A percentile compares a stretch with the other conserved stretches of the same genome.
Evolutionary conservation across 208 protist species (phyloP).

Genomic region (Novymonas esmeraldas): DNA sequence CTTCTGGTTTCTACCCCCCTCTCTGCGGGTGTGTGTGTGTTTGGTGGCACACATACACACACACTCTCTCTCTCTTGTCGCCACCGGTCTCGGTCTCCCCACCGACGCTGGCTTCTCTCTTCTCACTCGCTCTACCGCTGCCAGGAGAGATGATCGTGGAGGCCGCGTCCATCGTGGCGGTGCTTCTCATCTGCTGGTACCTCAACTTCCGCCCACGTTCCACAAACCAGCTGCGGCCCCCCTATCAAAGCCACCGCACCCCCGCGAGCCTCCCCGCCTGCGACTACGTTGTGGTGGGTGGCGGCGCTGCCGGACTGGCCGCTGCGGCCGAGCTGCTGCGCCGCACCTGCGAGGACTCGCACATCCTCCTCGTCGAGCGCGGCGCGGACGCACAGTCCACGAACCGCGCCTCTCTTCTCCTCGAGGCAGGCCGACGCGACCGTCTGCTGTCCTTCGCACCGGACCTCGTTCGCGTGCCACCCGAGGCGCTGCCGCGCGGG

Average conservation of each 20-base stretch:
- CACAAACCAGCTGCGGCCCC: conserved; percentile 31
- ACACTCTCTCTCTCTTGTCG: too few relatives aligned
- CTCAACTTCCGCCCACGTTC: conserved; percentile 38
- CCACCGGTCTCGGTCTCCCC: too few relatives aligned
- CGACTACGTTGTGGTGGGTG: conserved; percentile 86
- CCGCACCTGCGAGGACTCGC: neutral
- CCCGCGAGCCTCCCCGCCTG: neutral
- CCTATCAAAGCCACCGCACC: conserved; percentile 15
- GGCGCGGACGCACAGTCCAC: conserved; percentile 41
- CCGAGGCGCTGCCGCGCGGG: neutral
- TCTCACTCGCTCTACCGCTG: neutral
- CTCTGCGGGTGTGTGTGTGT: too few relatives aligned
- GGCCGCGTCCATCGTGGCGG: conserved; percentile 12
- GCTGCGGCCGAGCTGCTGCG: conserved; percentile 50
- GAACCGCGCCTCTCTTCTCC: neutral
- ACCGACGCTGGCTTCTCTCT: neutral
- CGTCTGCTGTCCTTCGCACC: conserved; percentile 46
- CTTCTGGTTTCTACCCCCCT: too few relatives aligned
- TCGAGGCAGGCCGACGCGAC: conserved; percentile 10
- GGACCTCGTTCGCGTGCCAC: conserved; percentile 32
- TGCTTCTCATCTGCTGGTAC: conserved; percentile 37
- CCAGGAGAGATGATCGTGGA: conserved; percentile 22
- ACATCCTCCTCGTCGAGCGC: conserved; percentile 64
- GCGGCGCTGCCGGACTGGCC: conserved; percentile 71
- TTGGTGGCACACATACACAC: too few relatives aligned